phyloP scores from a whole-genome alignment of 2,329 filamentous ascomycete genomes.

The Alternaria hordeiaustralica region DNA sequence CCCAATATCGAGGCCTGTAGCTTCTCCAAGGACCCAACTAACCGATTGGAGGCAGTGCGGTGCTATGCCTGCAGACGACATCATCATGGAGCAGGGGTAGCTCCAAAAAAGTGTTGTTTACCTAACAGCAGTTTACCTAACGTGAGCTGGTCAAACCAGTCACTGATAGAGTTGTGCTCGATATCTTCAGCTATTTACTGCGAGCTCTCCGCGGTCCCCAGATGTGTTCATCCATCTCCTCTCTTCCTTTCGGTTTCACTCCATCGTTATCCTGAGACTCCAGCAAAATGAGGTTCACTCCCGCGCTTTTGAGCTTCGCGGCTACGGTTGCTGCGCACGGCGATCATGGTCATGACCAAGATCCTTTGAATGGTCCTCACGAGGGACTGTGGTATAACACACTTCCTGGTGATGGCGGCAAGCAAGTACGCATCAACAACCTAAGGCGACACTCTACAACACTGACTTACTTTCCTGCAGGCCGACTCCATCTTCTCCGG shows the following conservation, averaged over 20 bases:
- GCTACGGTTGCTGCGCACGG: conserved; percentile 66
- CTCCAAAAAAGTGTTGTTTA: conserved; percentile 36
- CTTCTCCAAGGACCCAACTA: conserved; percentile 16
- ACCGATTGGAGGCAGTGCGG: conserved; percentile 26
- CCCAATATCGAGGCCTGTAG: conserved; percentile 13
- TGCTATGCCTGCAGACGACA: conserved; percentile 31
- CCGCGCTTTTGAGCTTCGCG: conserved; percentile 48
- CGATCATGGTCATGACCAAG: conserved; percentile 63
- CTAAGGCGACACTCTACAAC: background rate
- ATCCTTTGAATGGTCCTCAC: conserved; percentile 70
- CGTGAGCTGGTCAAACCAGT: conserved; percentile 35
- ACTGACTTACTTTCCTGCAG: conserved; percentile 52
- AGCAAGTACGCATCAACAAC: conserved; percentile 64
- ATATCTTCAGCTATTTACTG: conserved; percentile 30
- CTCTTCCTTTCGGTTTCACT: conserved; percentile 6
- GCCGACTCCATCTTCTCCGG: conserved; percentile 89
- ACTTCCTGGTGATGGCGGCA: conserved; percentile 82
- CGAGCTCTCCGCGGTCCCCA: conserved; percentile 11
- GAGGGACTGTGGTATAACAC: conserved; percentile 82
- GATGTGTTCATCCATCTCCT: conserved; percentile 1
- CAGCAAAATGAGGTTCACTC: conserved; percentile 37
- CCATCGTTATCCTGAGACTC: background rate
- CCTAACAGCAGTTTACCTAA: conserved; percentile 48
- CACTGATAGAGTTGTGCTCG: conserved; percentile 32
- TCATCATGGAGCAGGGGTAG: conserved; percentile 32